Conservation (phyloP, 495 filamentous ascomycete genomes). For the Daldinia vernicosa region DNA sequence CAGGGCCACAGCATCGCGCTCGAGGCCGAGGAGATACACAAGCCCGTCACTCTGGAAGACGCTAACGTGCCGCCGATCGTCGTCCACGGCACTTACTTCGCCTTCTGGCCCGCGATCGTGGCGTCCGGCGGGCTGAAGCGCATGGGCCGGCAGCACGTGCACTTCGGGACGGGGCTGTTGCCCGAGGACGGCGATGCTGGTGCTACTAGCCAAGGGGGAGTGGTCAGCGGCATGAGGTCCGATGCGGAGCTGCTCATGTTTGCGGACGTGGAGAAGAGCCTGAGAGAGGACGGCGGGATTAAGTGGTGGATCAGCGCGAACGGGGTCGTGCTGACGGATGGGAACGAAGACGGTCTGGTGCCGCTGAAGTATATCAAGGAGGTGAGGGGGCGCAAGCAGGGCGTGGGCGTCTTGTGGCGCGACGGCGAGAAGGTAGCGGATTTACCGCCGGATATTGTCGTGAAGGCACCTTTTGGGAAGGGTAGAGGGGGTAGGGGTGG, state of each 20-base stretch:
- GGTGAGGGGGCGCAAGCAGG: conserved; percentile 67
- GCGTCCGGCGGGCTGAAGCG: conserved; percentile 75
- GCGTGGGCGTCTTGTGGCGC: conserved; percentile 72
- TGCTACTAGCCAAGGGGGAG: conserved; percentile 42
- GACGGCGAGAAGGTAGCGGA: conserved; percentile 67
- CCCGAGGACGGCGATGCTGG: conserved; percentile 59
- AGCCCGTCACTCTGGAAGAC: conserved; percentile 63
- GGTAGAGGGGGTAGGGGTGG: conserved; percentile 39
- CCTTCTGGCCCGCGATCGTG: conserved; percentile 76
- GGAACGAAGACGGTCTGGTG: conserved; percentile 57
- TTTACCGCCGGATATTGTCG: conserved; percentile 57
- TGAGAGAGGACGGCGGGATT: conserved; percentile 67
- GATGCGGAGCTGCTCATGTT: conserved; percentile 83
- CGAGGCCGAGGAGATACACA: conserved; percentile 72
- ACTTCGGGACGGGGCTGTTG: conserved; percentile 75
- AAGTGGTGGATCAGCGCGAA: conserved; percentile 90
- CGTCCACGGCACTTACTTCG: conserved; percentile 88
- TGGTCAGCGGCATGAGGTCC: conserved; percentile 85
- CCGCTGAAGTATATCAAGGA: conserved; percentile 55
- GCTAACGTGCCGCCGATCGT: conserved; percentile 68
- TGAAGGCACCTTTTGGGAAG: conserved; percentile 58
- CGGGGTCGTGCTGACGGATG: conserved; percentile 71
- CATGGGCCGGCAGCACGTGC: conserved; percentile 87
- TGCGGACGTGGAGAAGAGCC: conserved; percentile 73
- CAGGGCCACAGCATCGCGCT: conserved; percentile 87